These are phyloP conservation scores for Mycena leptocephala DNA, from an alignment of 768 basidiomycete species.

Conservation along the genomic window DNA sequence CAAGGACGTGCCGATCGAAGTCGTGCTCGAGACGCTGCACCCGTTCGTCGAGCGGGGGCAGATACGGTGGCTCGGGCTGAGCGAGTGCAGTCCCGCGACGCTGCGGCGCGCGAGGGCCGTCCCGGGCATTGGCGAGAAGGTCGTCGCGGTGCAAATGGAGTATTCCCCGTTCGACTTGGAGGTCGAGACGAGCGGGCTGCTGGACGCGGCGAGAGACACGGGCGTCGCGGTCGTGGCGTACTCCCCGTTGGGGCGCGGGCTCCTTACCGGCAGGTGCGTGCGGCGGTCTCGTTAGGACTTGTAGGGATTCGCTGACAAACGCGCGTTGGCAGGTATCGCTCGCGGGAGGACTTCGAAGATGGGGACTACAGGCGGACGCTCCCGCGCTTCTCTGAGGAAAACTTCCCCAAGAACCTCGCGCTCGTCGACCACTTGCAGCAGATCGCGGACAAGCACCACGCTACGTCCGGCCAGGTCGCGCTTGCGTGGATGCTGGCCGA, in stretches of 20 bases:
- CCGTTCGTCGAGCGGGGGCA: slow-evolving; percentile 51
- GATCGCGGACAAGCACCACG: slow-evolving; percentile 48
- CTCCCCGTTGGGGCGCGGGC: slow-evolving; percentile 53
- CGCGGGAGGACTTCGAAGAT: slow-evolving; percentile 54
- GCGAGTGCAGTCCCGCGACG: slow-evolving; percentile 48
- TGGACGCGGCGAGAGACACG: slow-evolving; percentile 44
- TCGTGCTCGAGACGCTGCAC: slow-evolving; percentile 49
- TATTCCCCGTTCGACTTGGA: slow-evolving; percentile 45
- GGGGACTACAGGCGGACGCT: slow-evolving; percentile 50
- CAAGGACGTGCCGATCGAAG: slow-evolving; percentile 49
- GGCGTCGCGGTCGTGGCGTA: slow-evolving; percentile 53
- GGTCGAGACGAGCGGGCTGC: slow-evolving; percentile 47
- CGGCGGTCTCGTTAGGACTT: slow-evolving; percentile 24
- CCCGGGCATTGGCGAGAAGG: slow-evolving; percentile 42
- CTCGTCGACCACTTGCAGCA: slow-evolving; percentile 50
- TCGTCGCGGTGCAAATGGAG: slow-evolving; percentile 51
- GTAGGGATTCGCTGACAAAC: slow-evolving; percentile 29
- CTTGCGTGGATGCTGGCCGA: slow-evolving; percentile 44
- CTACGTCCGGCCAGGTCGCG: slow-evolving; percentile 50
- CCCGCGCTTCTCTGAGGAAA: slow-evolving; percentile 54
- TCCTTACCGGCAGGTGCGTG: slow-evolving; percentile 50
- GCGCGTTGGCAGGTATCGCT: slow-evolving; percentile 42
- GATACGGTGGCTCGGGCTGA: slow-evolving; percentile 54
- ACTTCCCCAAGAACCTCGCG: slow-evolving; percentile 62
- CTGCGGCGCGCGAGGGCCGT: slow-evolving; percentile 50